Conservation (phyloP, 202 grass and related monocot species). For the Digitaria exilis region DNA sequence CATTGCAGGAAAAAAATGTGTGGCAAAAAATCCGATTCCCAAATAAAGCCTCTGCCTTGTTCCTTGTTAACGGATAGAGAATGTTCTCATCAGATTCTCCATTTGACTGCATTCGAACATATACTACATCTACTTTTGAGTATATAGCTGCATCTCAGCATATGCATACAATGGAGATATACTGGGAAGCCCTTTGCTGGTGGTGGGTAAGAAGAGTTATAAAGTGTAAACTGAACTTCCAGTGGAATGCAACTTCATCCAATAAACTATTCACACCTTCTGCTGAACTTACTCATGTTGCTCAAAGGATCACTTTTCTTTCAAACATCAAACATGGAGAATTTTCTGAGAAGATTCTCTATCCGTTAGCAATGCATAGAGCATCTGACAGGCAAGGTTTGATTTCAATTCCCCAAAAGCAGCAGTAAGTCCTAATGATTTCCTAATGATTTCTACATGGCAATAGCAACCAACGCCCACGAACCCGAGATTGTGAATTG, state of each 20-base stretch:
- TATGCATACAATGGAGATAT: background rate
- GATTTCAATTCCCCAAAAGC: constrained; percentile 13
- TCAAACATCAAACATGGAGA: constrained; percentile 57
- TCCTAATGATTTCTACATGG: background rate
- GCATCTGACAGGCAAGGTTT: constrained; percentile 31
- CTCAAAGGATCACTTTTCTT: constrained; percentile 26
- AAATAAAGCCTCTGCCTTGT: constrained; percentile 29
- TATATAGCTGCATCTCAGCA: background rate
- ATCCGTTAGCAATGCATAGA: constrained; percentile 52
- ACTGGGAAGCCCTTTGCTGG: constrained; percentile 28
- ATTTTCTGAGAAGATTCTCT: constrained; percentile 69
- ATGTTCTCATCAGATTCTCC: constrained; percentile 72
- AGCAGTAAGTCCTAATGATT: background rate
- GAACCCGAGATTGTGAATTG: background rate
- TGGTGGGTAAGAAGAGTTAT: constrained; percentile 44
- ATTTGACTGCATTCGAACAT: constrained; percentile 48
- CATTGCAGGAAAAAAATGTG: background rate
- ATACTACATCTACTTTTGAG: constrained; percentile 17
- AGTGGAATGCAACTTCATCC: background rate
- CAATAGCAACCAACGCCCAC: background rate
- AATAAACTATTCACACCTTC: background rate
- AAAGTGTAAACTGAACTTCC: background rate
- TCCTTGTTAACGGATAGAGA: constrained; percentile 66
- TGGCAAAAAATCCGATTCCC: constrained; percentile 11
- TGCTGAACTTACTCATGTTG: background rate